Base-by-base conservation (phyloP, 441 rosid species). In the Rhodomyrtus psidioides region DNA sequence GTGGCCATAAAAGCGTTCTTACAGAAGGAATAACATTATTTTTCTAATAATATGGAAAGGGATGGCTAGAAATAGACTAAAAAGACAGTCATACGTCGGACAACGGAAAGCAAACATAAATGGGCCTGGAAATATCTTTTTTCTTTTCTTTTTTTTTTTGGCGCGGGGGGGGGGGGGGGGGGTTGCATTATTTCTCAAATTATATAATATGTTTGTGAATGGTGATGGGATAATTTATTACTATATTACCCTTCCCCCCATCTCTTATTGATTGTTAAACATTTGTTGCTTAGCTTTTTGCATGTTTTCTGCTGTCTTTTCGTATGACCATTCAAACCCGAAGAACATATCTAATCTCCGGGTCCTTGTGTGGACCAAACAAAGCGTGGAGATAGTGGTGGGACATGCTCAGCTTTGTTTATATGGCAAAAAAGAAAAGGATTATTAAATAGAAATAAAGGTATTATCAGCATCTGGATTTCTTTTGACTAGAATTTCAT, bases 311-410 rank as follows among this genome's bases (percentile, higher is more conserved):
- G 74, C 74, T 51, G 12, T 39, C 70, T 83, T 83, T n/a, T 53
- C 42, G 17, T 10, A 10, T 82, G 85, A 83, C 76, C 85, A 83
- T 58, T 83, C 85, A 83, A 83, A 34, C 76, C 76, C 76, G 0
- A 10, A 23, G 19, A 54, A 17, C 49, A 2, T 23, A 57, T 86
- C 90, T 90, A 23, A 34, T 65, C n/a, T 9, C 49, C n/a, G 7
- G 46, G 76, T 65, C 46, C 4, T 9, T 1, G 2, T 34, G 76
- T 34, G 76, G 76, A 65, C 76, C 76, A 4, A 65, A 26, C 42
- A 4, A 65, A 23, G 76, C n/a, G 44, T 10, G 49, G 49, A 23
- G 46, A 19, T 8, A 34, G 39, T 65, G 76, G 76, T 34, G 26
- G 34, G 49, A 21, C 76, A 19, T 34, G 15, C 46, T 34, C 13